Base-by-base conservation (phyloP, 345 rosid species). In the Eucalyptus erythrocorys region DNA sequence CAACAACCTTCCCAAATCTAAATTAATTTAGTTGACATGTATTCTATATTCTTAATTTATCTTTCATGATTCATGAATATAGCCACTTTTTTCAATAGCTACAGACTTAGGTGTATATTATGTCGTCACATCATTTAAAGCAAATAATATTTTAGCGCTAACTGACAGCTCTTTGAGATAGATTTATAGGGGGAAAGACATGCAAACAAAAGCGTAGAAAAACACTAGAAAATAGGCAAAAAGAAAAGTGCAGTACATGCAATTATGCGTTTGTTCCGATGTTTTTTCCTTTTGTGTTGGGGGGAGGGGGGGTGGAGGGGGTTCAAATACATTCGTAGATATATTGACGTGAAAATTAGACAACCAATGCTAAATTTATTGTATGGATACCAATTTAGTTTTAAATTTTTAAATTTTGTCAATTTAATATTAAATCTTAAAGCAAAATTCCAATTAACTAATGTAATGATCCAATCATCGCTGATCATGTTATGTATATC, bases 381-480 rank as follows among this genome's bases (percentile, higher is more conserved):
- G 2, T n/a, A 4, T 0, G 1, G 19, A n/a, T 13, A 30, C 0
- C 27, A 61, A 61, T 61, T 61, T 30, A 61, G 0, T 6, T 30
- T 7, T 61, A 30, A 59, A 59, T 1, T 0, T 61, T 30, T 61
- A 8, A 0, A 61, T 61, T 59, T 59, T 6, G 2, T 61, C 3
- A 61, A 61, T 61, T 61, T n/a, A 64, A 3, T 64, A 14, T 13
- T n/a, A 30, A 64, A n/a, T 32, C 5, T 64, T 64, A 30, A 27
- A 13, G 34, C 4, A 27, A 61, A 61, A 27, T 61, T 61, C 16
- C 15, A 61, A 30, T 30, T 61, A 6, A 30, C 1, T 13, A 2
- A n/a, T 1, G 0, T 30, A 10, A 14, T 2, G 1, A 16, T 64
- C 37, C 37, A 64, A 8, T 1, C 4, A 61, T 30, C 5, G 0